Evolutionary conservation across 495 filamentous ascomycete species (phyloP).

Genomic region (Penicillium goetzii): DNA sequence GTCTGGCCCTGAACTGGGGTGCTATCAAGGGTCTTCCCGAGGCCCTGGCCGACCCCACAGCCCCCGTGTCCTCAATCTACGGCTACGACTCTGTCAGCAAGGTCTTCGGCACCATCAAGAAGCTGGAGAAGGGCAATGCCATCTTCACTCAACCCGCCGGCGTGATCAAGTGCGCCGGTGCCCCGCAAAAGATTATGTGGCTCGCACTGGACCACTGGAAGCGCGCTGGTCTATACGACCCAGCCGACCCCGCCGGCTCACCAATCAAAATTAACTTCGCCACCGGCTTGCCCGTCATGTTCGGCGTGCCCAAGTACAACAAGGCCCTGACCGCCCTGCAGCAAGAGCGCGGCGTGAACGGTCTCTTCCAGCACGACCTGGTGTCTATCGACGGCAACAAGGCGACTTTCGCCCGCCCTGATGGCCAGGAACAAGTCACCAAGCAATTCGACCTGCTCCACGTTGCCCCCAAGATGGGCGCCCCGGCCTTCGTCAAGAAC

Average conservation of each 20-base stretch:
- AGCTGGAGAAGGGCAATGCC: constrained; percentile 59
- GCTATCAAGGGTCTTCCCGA: constrained; percentile 63
- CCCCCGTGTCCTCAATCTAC: constrained; percentile 67
- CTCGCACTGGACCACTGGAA: constrained; percentile 70
- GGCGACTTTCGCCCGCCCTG: constrained; percentile 54
- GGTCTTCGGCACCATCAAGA: constrained; percentile 58
- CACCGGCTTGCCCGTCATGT: constrained; percentile 65
- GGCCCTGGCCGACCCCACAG: constrained; percentile 57
- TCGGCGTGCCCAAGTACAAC: constrained; percentile 71
- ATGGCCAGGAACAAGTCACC: constrained; percentile 49
- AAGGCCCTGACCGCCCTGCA: constrained; percentile 63
- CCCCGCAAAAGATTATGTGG: constrained; percentile 74
- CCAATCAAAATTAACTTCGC: constrained; percentile 66
- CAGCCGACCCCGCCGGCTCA: constrained; percentile 41
- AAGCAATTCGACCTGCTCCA: constrained; percentile 64
- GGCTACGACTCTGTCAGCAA: constrained; percentile 63
- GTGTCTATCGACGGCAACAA: constrained; percentile 61
- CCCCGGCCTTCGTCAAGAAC: constrained; percentile 61
- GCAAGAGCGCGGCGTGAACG: constrained; percentile 65
- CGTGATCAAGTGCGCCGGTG: constrained; percentile 69
- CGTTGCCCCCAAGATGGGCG: constrained; percentile 64
- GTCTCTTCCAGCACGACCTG: constrained; percentile 68
- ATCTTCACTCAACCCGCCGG: constrained; percentile 72
- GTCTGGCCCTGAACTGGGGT: constrained; percentile 59
- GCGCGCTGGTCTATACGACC: constrained; percentile 59